Evolutionary conservation across 306 rosid species (phyloP).

Genomic region (Casuarina glauca): DNA sequence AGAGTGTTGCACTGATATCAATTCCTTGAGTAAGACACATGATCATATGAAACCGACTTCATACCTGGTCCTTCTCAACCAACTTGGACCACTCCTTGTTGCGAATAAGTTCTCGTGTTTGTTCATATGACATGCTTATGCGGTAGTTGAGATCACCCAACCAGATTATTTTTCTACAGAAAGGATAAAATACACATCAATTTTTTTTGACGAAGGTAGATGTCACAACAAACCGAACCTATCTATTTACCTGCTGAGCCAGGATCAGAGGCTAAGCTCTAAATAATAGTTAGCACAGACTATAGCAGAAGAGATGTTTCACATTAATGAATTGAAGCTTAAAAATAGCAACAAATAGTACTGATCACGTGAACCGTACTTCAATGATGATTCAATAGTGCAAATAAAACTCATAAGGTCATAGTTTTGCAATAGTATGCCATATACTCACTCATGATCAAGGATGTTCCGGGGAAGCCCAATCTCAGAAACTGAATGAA

Average conservation of each 20-base stretch:
- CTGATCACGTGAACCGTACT: neutral
- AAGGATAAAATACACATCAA: conserved; percentile 13
- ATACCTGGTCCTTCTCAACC: conserved; percentile 85
- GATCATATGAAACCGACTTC: conserved; percentile 11
- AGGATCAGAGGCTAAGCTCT: neutral
- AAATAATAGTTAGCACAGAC: neutral
- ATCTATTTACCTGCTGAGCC: neutral
- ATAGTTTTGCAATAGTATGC: neutral
- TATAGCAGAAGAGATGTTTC: conserved; percentile 3
- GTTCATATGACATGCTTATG: conserved; percentile 67
- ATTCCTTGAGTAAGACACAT: neutral
- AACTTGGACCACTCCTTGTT: conserved; percentile 69
- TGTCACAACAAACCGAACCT: neutral
- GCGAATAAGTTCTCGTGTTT: conserved; percentile 67
- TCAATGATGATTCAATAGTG: neutral
- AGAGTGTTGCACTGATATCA: neutral
- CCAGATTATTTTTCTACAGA: conserved; percentile 86
- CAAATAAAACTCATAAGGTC: neutral
- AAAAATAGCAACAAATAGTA: neutral
- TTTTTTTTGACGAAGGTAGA: neutral
- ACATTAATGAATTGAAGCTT: neutral
- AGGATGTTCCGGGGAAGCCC: conserved; percentile 62
- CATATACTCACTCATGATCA: conserved; percentile 82
- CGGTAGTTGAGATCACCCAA: conserved; percentile 95
- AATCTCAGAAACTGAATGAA: conserved; percentile 52